Evolutionary conservation across 2,329 filamentous ascomycete species (phyloP).

Genomic region (Neoascochyta sp.): DNA sequence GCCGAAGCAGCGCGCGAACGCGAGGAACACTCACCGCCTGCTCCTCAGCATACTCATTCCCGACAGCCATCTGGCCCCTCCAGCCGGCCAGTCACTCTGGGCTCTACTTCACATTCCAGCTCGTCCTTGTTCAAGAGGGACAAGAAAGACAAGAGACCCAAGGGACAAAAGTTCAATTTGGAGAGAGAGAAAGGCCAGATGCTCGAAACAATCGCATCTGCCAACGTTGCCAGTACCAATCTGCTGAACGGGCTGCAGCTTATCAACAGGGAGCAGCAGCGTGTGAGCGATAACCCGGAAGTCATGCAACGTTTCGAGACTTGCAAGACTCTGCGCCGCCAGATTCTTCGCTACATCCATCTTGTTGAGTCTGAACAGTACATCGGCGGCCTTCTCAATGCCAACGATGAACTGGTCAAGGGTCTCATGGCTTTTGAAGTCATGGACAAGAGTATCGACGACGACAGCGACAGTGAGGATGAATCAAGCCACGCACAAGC

Average conservation of each 20-base stretch:
- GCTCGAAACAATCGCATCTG: conserved; percentile 81
- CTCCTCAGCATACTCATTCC: conserved; percentile 29
- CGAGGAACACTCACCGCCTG: conserved; percentile 46
- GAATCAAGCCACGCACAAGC: conserved; percentile 40
- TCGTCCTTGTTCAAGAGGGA: conserved; percentile 53
- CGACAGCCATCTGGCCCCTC: conserved; percentile 33
- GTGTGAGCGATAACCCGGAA: conserved; percentile 77
- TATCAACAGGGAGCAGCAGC: conserved; percentile 84
- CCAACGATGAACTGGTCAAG: conserved; percentile 92
- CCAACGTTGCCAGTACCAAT: conserved; percentile 87
- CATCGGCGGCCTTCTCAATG: conserved; percentile 84
- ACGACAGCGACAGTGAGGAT: conserved; percentile 62
- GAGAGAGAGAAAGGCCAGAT: conserved; percentile 85
- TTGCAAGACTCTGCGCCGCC: conserved; percentile 80
- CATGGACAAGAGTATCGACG: conserved; percentile 78
- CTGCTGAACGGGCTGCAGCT: conserved; percentile 81
- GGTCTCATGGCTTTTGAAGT: conserved; percentile 94
- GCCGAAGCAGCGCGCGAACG: conserved; percentile 67
- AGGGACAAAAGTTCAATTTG: conserved; percentile 69
- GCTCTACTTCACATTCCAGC: conserved; percentile 35
- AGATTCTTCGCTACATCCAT: conserved; percentile 88
- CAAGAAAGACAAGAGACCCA: conserved; percentile 49
- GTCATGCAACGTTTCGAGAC: conserved; percentile 75
- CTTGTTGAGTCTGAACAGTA: conserved; percentile 85
- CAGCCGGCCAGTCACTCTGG: conserved; percentile 26